Conservation (phyloP, 108 stramenopile genomes). For the Skeletonema costatum region DNA sequence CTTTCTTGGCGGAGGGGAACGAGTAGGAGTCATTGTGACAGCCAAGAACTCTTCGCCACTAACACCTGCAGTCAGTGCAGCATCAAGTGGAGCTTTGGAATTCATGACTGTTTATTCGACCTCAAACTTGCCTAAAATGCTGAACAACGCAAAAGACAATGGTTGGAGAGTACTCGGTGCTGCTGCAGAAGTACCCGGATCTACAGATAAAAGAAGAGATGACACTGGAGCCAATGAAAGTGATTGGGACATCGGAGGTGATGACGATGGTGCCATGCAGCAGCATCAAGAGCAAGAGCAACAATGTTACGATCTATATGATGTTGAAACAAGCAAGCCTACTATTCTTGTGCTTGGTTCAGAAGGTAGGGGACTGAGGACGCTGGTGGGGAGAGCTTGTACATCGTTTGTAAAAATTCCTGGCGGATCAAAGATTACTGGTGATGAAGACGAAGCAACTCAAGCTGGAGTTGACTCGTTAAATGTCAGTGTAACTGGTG, state of each 20-base stretch:
- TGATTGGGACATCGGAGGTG: slow-evolving; percentile 9
- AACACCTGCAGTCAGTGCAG: slow-evolving; percentile 75
- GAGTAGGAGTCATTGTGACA: slow-evolving; percentile 75
- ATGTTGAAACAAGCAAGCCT: slow-evolving; percentile 59
- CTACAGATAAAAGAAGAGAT: background rate
- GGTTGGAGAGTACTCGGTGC: slow-evolving; percentile 94
- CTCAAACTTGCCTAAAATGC: slow-evolving; percentile 78
- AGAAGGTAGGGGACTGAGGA: slow-evolving; percentile 93
- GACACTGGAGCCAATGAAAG: background rate
- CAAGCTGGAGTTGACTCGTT: slow-evolving; percentile 89
- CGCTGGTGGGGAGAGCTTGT: slow-evolving; percentile 83
- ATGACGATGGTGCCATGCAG: slow-evolving; percentile 8
- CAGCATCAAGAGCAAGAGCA: background rate
- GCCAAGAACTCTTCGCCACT: slow-evolving; percentile 90
- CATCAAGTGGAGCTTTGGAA: slow-evolving; percentile 90
- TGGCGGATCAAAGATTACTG: slow-evolving; percentile 30
- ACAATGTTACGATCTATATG: slow-evolving; percentile 56
- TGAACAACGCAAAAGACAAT: slow-evolving; percentile 73
- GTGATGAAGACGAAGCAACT: slow-evolving; percentile 35
- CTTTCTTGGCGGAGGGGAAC: slow-evolving; percentile 67
- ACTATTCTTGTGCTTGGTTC: slow-evolving; percentile 94
- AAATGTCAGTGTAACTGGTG: slow-evolving; percentile 97
- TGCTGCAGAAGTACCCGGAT: slow-evolving; percentile 55
- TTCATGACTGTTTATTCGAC: slow-evolving; percentile 71
- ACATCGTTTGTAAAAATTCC: slow-evolving; percentile 91